phyloP scores from a whole-genome alignment of 2,329 filamentous ascomycete genomes.

The Cryphonectria naterciae region DNA sequence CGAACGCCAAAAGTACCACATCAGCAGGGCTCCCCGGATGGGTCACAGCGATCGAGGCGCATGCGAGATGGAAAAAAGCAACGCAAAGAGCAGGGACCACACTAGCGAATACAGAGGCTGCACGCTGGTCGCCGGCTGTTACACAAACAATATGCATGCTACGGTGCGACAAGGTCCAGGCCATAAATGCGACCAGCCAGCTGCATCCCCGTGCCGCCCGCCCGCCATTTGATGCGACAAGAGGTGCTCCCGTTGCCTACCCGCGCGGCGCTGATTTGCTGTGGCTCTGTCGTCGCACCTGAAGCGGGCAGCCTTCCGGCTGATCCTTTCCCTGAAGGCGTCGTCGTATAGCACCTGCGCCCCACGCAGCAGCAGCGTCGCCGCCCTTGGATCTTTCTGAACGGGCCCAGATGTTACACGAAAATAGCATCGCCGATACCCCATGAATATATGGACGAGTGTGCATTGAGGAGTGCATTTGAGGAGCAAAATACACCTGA shows the following conservation, averaged over 20 bases:
- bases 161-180: slow-evolving; percentile 30
- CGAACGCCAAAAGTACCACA: background rate
- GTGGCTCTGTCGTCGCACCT: background rate
- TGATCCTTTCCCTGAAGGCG: background rate
- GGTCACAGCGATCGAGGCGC: background rate
- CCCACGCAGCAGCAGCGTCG: background rate
- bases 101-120: slow-evolving; percentile 5
- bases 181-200: slow-evolving; percentile 20
- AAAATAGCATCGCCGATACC: background rate
- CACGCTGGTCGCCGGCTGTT: slow-evolving; percentile 24
- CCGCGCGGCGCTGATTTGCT: background rate
- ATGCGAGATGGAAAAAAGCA: slow-evolving; percentile 12
- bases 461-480: background rate
- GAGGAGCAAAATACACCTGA: background rate
- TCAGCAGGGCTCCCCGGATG: background rate
- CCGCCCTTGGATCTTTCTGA: background rate
- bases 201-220: slow-evolving; percentile 17
- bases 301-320: background rate
- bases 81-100: slow-evolving; percentile 11
- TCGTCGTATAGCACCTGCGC: background rate
- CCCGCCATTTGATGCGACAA: slow-evolving; percentile 17
- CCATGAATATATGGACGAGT: slow-evolving; percentile 32
- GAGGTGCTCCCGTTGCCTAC: background rate
- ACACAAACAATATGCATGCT: slow-evolving; percentile 35
- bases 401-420: background rate